Percentiles rank a stretch among this genome's conserved stretches.
phyloP scores from a whole-genome alignment of 2,329 filamentous ascomycete species.

The Penicillium sp. region DNA sequence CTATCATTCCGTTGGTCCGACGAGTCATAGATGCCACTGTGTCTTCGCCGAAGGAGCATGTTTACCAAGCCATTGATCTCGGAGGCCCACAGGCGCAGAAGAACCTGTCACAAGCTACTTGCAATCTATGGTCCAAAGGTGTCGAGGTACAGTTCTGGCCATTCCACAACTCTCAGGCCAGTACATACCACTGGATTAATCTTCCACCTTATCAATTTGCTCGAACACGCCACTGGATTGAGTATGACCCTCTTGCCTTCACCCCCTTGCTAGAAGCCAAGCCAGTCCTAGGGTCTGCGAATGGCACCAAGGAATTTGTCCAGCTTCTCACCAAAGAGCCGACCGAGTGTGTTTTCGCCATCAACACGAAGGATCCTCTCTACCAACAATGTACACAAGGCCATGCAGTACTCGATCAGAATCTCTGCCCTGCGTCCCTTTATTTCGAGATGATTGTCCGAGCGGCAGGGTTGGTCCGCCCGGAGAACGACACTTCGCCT shows the following conservation, averaged over 20 bases:
- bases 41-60: not conserved
- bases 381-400: not conserved
- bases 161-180: not conserved
- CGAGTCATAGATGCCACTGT: not conserved
- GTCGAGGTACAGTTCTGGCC: not conserved
- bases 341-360: not conserved
- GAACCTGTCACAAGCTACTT: not conserved
- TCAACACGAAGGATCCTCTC: not conserved
- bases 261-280: not conserved
- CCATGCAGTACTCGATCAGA: not conserved
- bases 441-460: not conserved
- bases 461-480: not conserved
- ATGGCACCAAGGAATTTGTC: not conserved
- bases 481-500: not conserved
- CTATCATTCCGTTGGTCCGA: not conserved
- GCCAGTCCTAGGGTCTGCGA: not conserved
- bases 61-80: not conserved
- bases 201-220: constrained; percentile 4
- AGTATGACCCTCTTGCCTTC: not conserved
- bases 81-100: not conserved
- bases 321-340: not conserved
- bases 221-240: not conserved
- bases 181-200: not conserved
- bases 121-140: not conserved
- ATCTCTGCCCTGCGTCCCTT: constrained; percentile 1